A percentile compares a stretch with the other conserved stretches of the same genome.
Evolutionary conservation across 352 stramenopile species (phyloP).

Genomic region (Elongisporangium senticosum): DNA sequence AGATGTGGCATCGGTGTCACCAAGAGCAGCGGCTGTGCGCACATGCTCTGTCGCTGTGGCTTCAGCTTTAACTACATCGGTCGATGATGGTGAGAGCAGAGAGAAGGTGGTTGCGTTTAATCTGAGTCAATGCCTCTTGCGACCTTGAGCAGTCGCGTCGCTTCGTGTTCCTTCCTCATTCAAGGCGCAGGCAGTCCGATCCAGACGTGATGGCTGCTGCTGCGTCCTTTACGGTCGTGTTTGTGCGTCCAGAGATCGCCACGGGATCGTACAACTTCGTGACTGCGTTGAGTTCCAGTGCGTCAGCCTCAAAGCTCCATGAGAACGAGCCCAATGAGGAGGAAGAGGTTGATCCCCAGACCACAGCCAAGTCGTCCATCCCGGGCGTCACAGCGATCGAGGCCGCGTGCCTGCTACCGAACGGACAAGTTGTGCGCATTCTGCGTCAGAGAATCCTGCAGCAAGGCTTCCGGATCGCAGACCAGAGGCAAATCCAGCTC

Average conservation of each 20-base stretch:
- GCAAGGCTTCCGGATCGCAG: conserved; percentile 50
- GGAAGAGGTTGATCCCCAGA: background rate
- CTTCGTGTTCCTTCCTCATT: conserved; percentile 1
- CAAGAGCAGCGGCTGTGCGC: conserved; percentile 40
- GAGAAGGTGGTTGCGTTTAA: conserved; percentile 2
- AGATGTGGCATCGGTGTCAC: conserved; percentile 62
- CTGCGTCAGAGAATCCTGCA: conserved; percentile 36
- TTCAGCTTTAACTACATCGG: conserved; percentile 13
- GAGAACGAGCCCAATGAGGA: conserved; percentile 1
- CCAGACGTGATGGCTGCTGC: background rate
- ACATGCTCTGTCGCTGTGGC: conserved; percentile 27
- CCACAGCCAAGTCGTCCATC: conserved; percentile 13
- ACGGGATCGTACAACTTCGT: conserved; percentile 43
- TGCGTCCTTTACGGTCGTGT: conserved; percentile 33
- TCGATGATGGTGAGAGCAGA: conserved; percentile 1
- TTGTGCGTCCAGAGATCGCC: conserved; percentile 62
- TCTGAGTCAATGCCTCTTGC: conserved; percentile 3
- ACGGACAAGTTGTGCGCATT: conserved; percentile 32
- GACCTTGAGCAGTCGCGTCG: conserved; percentile 3
- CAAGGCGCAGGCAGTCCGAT: background rate
- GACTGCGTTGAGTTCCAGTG: background rate
- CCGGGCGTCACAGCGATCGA: conserved; percentile 31
- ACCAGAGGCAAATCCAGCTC: conserved; percentile 32
- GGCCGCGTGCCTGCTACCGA: conserved; percentile 28
- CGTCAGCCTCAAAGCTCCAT: background rate